Percentiles rank a stretch among this genome's conserved stretches.
Evolutionary conservation across 495 filamentous ascomycete species (phyloP).

Genomic region (Viridothelium virens): DNA sequence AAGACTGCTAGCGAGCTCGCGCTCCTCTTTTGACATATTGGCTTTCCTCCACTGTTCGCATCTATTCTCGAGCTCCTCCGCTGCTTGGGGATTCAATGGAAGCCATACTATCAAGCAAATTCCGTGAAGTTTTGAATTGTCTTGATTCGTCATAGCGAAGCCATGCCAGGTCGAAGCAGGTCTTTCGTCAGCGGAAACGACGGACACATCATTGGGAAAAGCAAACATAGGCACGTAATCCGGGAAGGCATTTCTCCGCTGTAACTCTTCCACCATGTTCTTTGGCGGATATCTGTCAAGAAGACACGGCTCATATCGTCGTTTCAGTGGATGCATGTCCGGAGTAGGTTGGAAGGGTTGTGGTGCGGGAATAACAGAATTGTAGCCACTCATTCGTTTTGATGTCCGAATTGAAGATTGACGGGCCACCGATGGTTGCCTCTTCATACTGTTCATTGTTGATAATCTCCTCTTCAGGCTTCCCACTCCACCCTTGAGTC

Average conservation of each 20-base stretch:
- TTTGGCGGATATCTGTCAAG: constrained; percentile 88
- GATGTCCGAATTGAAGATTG: constrained; percentile 83
- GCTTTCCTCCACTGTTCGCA: constrained; percentile 90
- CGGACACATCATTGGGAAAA: constrained; percentile 94
- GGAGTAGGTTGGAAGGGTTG: constrained; percentile 81
- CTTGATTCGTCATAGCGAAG: constrained; percentile 92
- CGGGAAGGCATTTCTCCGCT: constrained; percentile 78
- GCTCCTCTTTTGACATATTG: constrained; percentile 93
- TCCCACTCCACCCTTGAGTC: constrained; percentile 48
- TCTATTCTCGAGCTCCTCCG: constrained; percentile 79
- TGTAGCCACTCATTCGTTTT: constrained; percentile 89
- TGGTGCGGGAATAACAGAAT: constrained; percentile 90
- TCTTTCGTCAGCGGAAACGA: constrained; percentile 89
- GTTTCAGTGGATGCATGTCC: constrained; percentile 92
- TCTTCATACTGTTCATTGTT: constrained; percentile 91
- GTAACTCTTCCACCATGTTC: constrained; percentile 68
- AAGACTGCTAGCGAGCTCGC: constrained; percentile 86
- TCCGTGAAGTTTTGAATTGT: constrained; percentile 85
- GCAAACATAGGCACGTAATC: constrained; percentile 99
- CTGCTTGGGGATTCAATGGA: constrained; percentile 69
- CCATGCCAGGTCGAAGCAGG: constrained; percentile 96
- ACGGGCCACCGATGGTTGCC: constrained; percentile 65
- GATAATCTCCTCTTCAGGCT: constrained; percentile 83
- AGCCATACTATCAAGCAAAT: constrained; percentile 91
- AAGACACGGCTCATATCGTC: constrained; percentile 87